Evolutionary conservation across 1,284 basidiomycete genomes (phyloP).

Genomic region (Ustilago cynodontis): DNA sequence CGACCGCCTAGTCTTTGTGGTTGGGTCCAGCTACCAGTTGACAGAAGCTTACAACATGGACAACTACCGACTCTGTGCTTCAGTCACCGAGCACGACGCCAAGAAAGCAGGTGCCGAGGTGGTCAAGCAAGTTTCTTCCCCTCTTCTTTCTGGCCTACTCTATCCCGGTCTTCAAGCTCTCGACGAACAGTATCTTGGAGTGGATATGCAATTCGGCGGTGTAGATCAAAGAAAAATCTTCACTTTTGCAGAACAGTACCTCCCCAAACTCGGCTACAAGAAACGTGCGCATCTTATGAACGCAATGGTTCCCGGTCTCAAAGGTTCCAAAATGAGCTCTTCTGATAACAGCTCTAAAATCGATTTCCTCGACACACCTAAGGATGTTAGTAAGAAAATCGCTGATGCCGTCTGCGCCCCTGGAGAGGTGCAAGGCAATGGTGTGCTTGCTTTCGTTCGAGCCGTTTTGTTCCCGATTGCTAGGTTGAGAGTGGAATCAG

Average conservation of each 20-base stretch:
- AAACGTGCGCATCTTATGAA: slow-evolving; percentile 99
- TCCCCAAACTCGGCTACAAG: slow-evolving; percentile 90
- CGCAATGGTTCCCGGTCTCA: slow-evolving; percentile 94
- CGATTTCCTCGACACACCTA: slow-evolving; percentile 92
- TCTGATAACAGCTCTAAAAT: slow-evolving; percentile 97
- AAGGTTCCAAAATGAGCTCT: slow-evolving; percentile 97
- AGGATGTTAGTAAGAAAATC: slow-evolving; percentile 87
- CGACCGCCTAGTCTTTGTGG: slow-evolving; percentile 78
- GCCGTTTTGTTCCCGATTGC: slow-evolving; percentile 90
- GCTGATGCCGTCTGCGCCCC: slow-evolving; percentile 89
- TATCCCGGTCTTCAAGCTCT: slow-evolving; percentile 97
- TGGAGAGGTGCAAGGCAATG: slow-evolving; percentile 90
- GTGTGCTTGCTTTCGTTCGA: slow-evolving; percentile 87
- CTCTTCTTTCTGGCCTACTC: slow-evolving; percentile 88
- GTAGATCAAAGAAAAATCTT: slow-evolving; percentile 99
- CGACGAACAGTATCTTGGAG: slow-evolving; percentile 95
- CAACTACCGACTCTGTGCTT: slow-evolving; percentile 89
- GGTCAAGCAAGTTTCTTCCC: slow-evolving; percentile 95
- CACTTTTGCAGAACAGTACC: slow-evolving; percentile 94
- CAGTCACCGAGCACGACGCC: slow-evolving; percentile 93
- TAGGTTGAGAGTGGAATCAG: slow-evolving; percentile 54
- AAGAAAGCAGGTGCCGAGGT: slow-evolving; percentile 99
- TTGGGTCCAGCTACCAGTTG: slow-evolving; percentile 92
- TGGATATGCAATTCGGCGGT: slow-evolving; percentile 98
- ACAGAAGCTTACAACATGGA: slow-evolving; percentile 93